These are phyloP conservation scores for Calendula officinalis DNA, from an alignment of 129 eudicot species.

Conservation along the genomic window DNA sequence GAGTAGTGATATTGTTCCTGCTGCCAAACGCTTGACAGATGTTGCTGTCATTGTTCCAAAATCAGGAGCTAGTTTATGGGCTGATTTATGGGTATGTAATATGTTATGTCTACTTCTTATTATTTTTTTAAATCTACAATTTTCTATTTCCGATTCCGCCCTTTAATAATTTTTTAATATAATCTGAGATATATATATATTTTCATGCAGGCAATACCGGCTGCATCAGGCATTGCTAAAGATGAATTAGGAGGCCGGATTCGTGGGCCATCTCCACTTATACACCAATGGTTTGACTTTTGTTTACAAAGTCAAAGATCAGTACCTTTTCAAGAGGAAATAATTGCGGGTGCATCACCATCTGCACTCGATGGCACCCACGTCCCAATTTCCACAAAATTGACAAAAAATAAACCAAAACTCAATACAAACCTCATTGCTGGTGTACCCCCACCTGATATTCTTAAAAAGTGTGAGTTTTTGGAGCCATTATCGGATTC, in stretches of 20 bases:
- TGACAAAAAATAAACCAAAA: constrained; percentile 54
- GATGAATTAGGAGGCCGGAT: constrained; percentile 70
- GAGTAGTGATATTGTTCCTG: constrained; percentile 89
- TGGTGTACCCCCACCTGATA: constrained; percentile 77
- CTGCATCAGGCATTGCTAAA: constrained; percentile 40
- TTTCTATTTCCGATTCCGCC: neutral
- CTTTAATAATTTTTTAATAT: neutral
- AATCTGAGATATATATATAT: neutral
- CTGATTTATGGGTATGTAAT: constrained; percentile 84
- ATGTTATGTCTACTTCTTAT: neutral
- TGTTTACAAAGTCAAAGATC: constrained; percentile 74
- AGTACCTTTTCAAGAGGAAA: constrained; percentile 70
- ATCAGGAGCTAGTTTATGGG: constrained; percentile 97
- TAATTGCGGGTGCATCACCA: constrained; percentile 78
- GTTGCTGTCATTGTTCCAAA: constrained; percentile 88
- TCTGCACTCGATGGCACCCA: constrained; percentile 40
- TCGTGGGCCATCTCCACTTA: constrained; percentile 90
- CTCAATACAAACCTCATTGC: constrained; percentile 71
- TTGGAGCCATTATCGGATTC: constrained; percentile 84
- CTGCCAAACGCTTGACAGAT: constrained; percentile 78
- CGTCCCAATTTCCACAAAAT: constrained; percentile 22
- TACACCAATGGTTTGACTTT: constrained; percentile 89
- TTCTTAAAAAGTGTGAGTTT: constrained; percentile 64
- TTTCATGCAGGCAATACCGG: constrained; percentile 68
- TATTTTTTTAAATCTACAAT: neutral